Evolutionary conservation across 805 yeast species (phyloP), one percentile per base, ranked within the genome.

Genomic region (Teunomyces gatunensis): DNA sequence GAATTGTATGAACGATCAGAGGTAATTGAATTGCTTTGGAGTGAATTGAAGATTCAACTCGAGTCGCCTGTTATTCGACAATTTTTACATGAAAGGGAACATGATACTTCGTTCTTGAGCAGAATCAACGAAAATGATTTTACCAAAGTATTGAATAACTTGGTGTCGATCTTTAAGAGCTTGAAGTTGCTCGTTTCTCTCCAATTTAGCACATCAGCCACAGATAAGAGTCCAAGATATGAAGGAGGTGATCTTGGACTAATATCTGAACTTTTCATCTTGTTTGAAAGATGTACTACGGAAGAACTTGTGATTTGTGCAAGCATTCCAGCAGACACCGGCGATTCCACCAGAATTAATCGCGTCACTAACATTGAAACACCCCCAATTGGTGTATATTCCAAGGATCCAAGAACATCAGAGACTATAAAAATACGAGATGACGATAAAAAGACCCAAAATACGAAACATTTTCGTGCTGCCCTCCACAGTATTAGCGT

Each of bases 231-330:
- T 1, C 61, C 64, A 1, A 56, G 69, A 4, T 75, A 79, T 54
- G 71, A 74, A 2, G 61, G 63, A 2, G 50, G 54, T 13, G 84
- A 85, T 2, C 54, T 72, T 12, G 49, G 57, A 1, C 25, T 81
- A 4, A 53, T 53, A 10, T 23, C 84, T 9, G 52, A 60, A 10
- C 17, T 27, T 18, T 64, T 69, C 28, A 45, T 59, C 23, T 59
- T 85, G n/a, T 72, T 80, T 45, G 68, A 77, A 47, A 71, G 84
- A 48, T 64, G 78, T 15, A 68, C 80, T 0, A 51, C 77, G 9
- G 92, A 86, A 61, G 91, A 85, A 52, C 75, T 76, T 46, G 56
- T 69, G 4, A 55, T 85, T 6, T 75, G 84, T 32, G 55, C 75
- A 0, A 51, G 60, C 2, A 68, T 81, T 47, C 87, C 89, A 0